Base-by-base conservation (phyloP, 2,329 filamentous ascomycete genomes). In the Camillea tinctor region DNA sequence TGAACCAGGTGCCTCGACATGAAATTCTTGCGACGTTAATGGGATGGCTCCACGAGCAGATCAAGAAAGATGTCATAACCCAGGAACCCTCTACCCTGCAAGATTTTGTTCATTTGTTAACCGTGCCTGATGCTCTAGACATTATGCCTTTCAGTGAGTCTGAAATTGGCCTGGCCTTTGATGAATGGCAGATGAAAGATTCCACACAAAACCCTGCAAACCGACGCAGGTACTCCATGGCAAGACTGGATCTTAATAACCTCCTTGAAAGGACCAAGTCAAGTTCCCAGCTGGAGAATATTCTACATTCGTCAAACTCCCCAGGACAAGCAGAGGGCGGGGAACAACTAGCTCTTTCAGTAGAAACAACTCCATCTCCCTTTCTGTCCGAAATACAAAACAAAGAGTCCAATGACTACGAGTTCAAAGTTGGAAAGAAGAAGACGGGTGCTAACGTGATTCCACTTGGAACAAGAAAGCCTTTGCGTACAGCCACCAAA, bases 11-110 rank as follows among this genome's bases (percentile, higher is more conserved):
- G 21, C 26, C 61, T 21, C 64, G 57, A 44, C 17, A 60, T 20
- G 56, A 59, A 30, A 44, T 66, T 5, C 64, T 71, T 19, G 52
- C 59, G 9, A 56, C 54, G 17, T 55, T 69, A 11, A 66, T 73
- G 65, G 58, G 21, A 30, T 73, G 71, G 71, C 60, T 73, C 2
- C 64, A 67, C 40, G 65, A 68, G 53, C 66, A 69, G 19, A 68
- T 72, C 11, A 65, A 64, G 40, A 60, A 64, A 22, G 71, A 72
- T 20, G 55, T 23, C 2, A 24, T 61, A n/a, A 63, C 64, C 19
- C 61, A 68, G 44, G 51, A 61, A 26, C 58, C 64, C 8, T 40
- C 56, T 26, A 56, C 66, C 9, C 30, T 72, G 13, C 55, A 30
- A 4, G 49, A 56, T 13, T 72, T 72, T 60, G 59, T 67, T 22